Conservation (phyloP, 306 rosid species). For the Biancaea sappan region DNA sequence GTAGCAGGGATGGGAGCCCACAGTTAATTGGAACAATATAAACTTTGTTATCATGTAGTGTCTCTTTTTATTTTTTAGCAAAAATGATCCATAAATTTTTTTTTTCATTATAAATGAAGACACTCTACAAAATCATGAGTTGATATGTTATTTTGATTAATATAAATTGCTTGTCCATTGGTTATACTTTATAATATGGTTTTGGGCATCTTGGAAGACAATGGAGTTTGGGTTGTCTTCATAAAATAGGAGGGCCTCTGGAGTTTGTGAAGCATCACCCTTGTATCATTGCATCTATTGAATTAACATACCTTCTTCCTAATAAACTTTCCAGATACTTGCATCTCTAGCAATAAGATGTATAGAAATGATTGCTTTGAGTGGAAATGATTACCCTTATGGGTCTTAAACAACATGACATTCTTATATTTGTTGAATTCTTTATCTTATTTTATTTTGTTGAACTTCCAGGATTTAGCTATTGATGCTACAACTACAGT, state of each 20-base stretch:
- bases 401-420: constrained; percentile 1
- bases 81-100: neutral
- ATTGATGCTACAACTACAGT: constrained; percentile 79
- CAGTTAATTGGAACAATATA: neutral
- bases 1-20: neutral
- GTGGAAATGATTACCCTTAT: neutral
- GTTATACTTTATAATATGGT: constrained; percentile 6
- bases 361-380: neutral
- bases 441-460: constrained; percentile 20
- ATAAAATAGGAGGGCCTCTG: neutral
- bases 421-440: constrained; percentile 12
- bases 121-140: neutral
- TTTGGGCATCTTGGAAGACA: neutral
- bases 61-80: neutral
- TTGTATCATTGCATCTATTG: neutral
- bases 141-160: neutral
- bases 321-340: neutral
- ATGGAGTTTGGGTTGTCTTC: neutral
- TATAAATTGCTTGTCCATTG: neutral
- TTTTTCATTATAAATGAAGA: neutral
- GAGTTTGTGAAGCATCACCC: neutral
- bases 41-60: neutral
- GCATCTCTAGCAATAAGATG: neutral
- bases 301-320: neutral
- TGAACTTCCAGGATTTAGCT: constrained; percentile 65